These are phyloP conservation scores for Teratosphaeria nubilosa DNA, from an alignment of 2,329 filamentous ascomycete genomes.

Conservation along the genomic window DNA sequence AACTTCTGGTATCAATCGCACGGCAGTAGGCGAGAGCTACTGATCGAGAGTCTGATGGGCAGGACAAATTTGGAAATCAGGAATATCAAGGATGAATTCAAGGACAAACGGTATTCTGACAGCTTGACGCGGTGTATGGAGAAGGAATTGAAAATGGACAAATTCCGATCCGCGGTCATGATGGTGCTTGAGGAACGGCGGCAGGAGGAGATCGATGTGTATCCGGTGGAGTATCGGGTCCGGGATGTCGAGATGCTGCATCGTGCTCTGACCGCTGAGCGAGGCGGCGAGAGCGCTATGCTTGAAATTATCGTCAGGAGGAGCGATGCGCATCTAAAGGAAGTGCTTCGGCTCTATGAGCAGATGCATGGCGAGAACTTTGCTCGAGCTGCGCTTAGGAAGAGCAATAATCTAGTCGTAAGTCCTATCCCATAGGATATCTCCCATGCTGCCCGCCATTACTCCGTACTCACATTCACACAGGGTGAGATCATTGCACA, in stretches of 20 bases:
- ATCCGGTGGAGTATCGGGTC: conserved; percentile 45
- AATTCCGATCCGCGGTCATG: conserved; percentile 83
- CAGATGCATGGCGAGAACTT: conserved; percentile 67
- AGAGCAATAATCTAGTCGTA: conserved; percentile 87
- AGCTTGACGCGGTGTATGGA: conserved; percentile 77
- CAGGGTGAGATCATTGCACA: conserved; percentile 91
- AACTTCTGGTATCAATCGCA: conserved; percentile 96
- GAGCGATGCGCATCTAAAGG: conserved; percentile 70
- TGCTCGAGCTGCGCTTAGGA: conserved; percentile 73
- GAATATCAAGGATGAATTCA: conserved; percentile 78
- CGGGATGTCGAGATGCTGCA: conserved; percentile 65
- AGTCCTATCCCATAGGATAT: conserved; percentile 30
- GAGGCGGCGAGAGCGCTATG: conserved; percentile 81
- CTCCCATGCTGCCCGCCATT: not conserved
- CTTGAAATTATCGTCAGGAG: conserved; percentile 71
- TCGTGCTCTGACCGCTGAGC: conserved; percentile 56
- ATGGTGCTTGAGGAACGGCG: conserved; percentile 71
- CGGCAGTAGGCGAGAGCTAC: conserved; percentile 70
- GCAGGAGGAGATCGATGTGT: conserved; percentile 66
- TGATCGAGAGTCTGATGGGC: conserved; percentile 90
- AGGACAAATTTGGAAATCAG: conserved; percentile 78
- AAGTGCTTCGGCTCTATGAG: conserved; percentile 71
- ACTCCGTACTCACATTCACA: no score
- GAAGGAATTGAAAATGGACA: conserved; percentile 86
- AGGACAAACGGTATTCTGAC: conserved; percentile 83